These are phyloP conservation scores for Malassezia caprae DNA, from an alignment of 1,284 basidiomycete species.

Conservation along the genomic window DNA sequence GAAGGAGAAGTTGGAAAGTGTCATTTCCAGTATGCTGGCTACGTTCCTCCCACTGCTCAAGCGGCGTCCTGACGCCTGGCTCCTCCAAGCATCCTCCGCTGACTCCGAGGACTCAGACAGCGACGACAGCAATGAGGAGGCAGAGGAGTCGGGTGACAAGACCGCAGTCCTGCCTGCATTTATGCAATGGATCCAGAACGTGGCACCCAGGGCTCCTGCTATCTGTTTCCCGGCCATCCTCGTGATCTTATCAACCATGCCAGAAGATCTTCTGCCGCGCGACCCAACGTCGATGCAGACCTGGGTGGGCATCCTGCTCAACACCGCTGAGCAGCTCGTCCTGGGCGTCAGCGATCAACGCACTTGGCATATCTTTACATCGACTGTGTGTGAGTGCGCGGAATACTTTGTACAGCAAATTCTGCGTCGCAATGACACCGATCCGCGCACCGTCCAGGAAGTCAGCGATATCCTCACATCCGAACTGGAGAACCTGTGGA, in stretches of 20 bases:
- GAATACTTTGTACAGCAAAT: slow-evolving; percentile 52
- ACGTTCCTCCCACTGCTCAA: slow-evolving; percentile 34
- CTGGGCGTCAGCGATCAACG: slow-evolving; percentile 28
- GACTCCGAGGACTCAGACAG: slow-evolving; percentile 15
- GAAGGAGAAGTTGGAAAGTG: slow-evolving; percentile 34
- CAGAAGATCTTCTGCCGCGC: slow-evolving; percentile 51
- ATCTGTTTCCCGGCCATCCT: slow-evolving; percentile 68
- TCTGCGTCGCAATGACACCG: neutral
- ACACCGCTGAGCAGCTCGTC: slow-evolving; percentile 59
- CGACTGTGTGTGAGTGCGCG: slow-evolving; percentile 61
- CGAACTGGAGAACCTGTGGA: slow-evolving; percentile 1
- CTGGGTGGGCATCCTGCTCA: slow-evolving; percentile 68
- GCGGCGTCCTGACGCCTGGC: slow-evolving; percentile 41
- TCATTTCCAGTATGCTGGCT: slow-evolving; percentile 27
- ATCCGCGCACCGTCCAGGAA: neutral
- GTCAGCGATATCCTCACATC: slow-evolving; percentile 16
- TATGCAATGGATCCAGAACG: slow-evolving; percentile 62
- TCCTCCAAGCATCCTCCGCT: slow-evolving; percentile 3
- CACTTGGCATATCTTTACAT: slow-evolving; percentile 55
- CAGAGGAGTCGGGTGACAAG: slow-evolving; percentile 16
- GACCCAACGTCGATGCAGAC: slow-evolving; percentile 48
- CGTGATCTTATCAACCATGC: slow-evolving; percentile 68
- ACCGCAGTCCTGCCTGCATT: slow-evolving; percentile 50
- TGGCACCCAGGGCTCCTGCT: slow-evolving; percentile 63
- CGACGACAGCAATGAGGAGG: slow-evolving; percentile 20